phyloP scores from a whole-genome alignment of 305 asterid genomes.

The Salvia sclarea region DNA sequence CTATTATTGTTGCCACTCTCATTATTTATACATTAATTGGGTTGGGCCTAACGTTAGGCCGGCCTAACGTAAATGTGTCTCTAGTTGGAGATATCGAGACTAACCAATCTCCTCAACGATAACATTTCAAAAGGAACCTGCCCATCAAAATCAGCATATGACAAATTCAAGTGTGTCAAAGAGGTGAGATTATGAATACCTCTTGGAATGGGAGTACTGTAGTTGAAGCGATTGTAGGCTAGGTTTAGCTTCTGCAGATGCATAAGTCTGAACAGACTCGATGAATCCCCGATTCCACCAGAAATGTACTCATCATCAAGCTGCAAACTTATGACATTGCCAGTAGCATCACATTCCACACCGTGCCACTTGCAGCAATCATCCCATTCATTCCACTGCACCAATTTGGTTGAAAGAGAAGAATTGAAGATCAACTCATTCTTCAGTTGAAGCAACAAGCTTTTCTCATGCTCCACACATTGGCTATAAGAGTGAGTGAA shows the following conservation, averaged over 20 bases:
- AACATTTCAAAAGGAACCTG: not conserved
- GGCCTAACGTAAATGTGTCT: too few relatives aligned
- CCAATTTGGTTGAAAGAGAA: not conserved
- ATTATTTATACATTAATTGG: too few relatives aligned
- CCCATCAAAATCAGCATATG: not conserved
- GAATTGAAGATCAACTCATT: not conserved
- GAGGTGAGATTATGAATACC: not conserved
- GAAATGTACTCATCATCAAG: constrained; percentile 31
- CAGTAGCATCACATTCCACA: not conserved
- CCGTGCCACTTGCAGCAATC: not conserved
- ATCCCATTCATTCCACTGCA: not conserved
- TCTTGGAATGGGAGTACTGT: not conserved
- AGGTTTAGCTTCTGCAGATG: constrained; percentile 31
- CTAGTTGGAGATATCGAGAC: constrained; percentile 48
- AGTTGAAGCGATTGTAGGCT: not conserved
- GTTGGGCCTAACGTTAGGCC: too few relatives aligned
- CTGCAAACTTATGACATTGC: not conserved
- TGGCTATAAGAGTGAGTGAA: not conserved
- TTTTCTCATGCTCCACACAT: not conserved
- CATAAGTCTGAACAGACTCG: constrained; percentile 33
- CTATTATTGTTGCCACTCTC: too few relatives aligned
- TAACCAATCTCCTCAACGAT: not conserved
- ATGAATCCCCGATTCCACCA: constrained; percentile 34
- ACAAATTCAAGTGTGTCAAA: constrained; percentile 8
- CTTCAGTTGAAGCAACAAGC: not conserved